Evolutionary conservation across 495 filamentous ascomycete genomes (phyloP).

Genomic region (Penicillium antarcticum): DNA sequence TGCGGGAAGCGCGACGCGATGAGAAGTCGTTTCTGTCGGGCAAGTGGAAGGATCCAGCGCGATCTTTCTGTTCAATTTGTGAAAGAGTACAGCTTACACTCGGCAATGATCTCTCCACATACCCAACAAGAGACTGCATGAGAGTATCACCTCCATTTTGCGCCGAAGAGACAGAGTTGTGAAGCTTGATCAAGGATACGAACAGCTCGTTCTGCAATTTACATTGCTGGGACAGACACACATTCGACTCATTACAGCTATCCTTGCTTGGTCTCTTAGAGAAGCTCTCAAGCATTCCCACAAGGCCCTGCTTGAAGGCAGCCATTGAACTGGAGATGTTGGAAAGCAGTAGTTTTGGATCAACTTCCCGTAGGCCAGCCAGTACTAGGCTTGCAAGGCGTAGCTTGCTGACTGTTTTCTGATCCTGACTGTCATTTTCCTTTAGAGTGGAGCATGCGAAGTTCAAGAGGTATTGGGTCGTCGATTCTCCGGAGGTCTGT

Average conservation of each 20-base stretch:
- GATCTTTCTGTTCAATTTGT: slow-evolving; percentile 3
- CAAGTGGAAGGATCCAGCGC: slow-evolving; percentile 5
- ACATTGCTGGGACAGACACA: slow-evolving; percentile 20
- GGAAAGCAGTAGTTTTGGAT: slow-evolving; percentile 5
- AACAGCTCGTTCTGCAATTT: slow-evolving; percentile 30
- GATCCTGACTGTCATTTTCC: background rate
- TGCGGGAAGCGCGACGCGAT: slow-evolving; percentile 14
- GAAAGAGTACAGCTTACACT: slow-evolving; percentile 18
- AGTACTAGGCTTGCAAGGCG: slow-evolving; percentile 25
- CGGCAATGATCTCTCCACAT: slow-evolving; percentile 8
- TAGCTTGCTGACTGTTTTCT: slow-evolving; percentile 12
- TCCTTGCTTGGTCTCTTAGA: slow-evolving; percentile 13
- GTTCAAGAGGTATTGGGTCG: slow-evolving; percentile 20
- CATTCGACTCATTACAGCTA: slow-evolving; percentile 17
- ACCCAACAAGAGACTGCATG: slow-evolving; percentile 15
- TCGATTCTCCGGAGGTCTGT: slow-evolving; percentile 21
- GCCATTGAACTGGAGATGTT: slow-evolving; percentile 6
- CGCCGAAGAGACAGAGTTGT: slow-evolving; percentile 17
- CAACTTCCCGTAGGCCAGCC: slow-evolving; percentile 15
- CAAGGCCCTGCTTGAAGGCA: slow-evolving; percentile 17
- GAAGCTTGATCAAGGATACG: slow-evolving; percentile 25
- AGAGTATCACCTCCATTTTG: slow-evolving; percentile 9
- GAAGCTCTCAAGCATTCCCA: slow-evolving; percentile 17
- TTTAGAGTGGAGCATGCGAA: slow-evolving; percentile 23
- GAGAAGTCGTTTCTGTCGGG: slow-evolving; percentile 9